Percentiles rank a stretch among this genome's conserved stretches.
Conservation (phyloP, 257 asterid genomes). For the Solanum piurae region DNA sequence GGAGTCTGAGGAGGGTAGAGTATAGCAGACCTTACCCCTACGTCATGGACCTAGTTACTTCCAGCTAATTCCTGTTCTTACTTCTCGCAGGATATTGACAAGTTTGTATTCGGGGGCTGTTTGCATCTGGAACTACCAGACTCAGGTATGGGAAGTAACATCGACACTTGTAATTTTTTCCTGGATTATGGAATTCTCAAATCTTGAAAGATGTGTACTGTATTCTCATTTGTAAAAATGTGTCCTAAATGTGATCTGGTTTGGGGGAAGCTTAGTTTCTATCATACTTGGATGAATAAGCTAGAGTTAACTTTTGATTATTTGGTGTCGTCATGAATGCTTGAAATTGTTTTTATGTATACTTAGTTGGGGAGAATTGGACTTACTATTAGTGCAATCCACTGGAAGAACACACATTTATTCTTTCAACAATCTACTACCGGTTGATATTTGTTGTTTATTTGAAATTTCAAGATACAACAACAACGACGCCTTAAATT, state of each 20-base stretch:
- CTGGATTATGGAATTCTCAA: neutral
- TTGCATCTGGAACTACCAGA: slow-evolving; percentile 89
- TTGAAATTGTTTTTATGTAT: neutral
- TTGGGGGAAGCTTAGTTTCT: neutral
- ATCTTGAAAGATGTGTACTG: neutral
- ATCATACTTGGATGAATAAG: neutral
- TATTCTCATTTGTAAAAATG: neutral
- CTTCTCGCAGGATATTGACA: slow-evolving; percentile 58
- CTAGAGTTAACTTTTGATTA: neutral
- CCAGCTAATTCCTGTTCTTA: neutral
- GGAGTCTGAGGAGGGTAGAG: neutral
- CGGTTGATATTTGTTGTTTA: neutral
- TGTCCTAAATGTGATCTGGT: neutral
- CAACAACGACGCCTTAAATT: neutral
- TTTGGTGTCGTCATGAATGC: neutral
- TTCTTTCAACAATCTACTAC: neutral
- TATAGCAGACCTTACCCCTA: neutral
- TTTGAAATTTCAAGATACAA: neutral
- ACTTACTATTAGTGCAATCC: neutral
- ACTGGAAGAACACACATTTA: neutral
- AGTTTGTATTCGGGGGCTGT: slow-evolving; percentile 89
- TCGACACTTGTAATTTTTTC: neutral
- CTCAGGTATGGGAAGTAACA: slow-evolving; percentile 43
- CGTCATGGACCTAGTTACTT: neutral
- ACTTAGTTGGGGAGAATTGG: neutral